Conservation (phyloP, 768 basidiomycete genomes). For the Collybia mongolica region DNA sequence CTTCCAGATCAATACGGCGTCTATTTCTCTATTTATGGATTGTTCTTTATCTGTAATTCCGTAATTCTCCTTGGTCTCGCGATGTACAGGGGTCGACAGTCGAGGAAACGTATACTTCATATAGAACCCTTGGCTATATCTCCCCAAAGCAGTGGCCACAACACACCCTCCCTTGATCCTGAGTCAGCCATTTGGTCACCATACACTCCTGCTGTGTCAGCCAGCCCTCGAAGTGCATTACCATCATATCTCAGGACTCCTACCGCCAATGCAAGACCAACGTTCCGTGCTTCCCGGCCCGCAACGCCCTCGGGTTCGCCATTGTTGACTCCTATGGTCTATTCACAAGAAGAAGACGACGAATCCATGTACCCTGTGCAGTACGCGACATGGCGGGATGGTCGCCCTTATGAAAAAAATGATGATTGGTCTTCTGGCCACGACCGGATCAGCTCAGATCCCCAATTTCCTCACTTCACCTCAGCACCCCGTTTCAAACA, state of each 20-base stretch:
- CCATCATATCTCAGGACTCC: slow-evolving; percentile 42
- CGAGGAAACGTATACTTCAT: slow-evolving; percentile 17
- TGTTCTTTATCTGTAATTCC: slow-evolving; percentile 39
- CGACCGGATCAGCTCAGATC: slow-evolving; percentile 11
- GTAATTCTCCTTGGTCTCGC: slow-evolving; percentile 51
- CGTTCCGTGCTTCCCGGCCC: slow-evolving; percentile 41
- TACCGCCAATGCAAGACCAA: slow-evolving; percentile 28
- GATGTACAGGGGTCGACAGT: slow-evolving; percentile 36
- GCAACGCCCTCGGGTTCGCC: slow-evolving; percentile 41
- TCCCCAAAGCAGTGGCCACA: slow-evolving; percentile 22
- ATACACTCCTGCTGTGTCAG: slow-evolving; percentile 27
- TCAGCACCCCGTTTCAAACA: slow-evolving; percentile 31
- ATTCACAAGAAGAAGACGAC: slow-evolving; percentile 42
- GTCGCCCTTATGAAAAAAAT: slow-evolving; percentile 27
- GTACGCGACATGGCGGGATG: slow-evolving; percentile 41
- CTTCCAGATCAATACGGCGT: slow-evolving; percentile 73
- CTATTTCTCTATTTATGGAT: slow-evolving; percentile 62
- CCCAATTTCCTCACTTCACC: slow-evolving; percentile 31
- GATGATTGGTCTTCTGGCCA: slow-evolving; percentile 35
- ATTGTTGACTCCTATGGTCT: slow-evolving; percentile 32
- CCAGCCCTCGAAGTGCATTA: slow-evolving; percentile 37
- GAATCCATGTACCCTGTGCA: slow-evolving; percentile 51
- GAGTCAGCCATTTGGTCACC: slow-evolving; percentile 47
- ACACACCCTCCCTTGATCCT: slow-evolving; percentile 22
- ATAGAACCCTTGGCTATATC: slow-evolving; percentile 30